Conservation (phyloP, 2,329 filamentous ascomycete genomes). For the Diaporthe ampelina region DNA sequence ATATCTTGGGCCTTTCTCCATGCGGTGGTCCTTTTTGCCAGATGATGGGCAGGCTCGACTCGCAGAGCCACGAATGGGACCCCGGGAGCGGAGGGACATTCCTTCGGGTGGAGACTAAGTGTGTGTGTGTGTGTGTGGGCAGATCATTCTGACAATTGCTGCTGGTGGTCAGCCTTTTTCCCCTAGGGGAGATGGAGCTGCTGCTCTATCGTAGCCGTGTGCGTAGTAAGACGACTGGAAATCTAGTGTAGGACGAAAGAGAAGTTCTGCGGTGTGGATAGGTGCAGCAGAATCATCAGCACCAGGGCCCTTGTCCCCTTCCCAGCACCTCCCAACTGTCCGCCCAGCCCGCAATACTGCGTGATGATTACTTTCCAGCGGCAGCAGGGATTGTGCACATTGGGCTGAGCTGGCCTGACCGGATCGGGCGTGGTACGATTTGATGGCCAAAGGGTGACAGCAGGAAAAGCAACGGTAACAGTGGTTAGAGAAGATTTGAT, state of each 20-base stretch:
- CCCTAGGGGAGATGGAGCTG: not conserved
- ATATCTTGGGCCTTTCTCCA: constrained; percentile 22
- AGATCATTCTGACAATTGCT: not conserved
- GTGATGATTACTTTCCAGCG: not conserved
- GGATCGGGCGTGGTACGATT: not conserved
- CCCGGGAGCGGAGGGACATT: not conserved
- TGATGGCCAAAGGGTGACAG: constrained; percentile 3
- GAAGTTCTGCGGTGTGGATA: constrained; percentile 1
- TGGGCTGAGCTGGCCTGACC: not conserved
- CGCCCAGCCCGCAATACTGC: constrained; percentile 11
- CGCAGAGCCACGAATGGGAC: constrained; percentile 12
- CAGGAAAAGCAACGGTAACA: not conserved
- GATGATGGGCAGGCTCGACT: constrained; percentile 7
- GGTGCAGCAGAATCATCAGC: not conserved
- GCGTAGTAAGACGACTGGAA: constrained; percentile 1
- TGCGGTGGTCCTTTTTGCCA: constrained; percentile 10
- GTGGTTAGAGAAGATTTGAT: too few species aligned
- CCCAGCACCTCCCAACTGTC: too few species aligned
- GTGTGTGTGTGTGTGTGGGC: not conserved
- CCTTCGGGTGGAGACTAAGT: constrained; percentile 5
- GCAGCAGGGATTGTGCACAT: not conserved
- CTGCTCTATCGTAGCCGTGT: not conserved
- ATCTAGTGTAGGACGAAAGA: not conserved
- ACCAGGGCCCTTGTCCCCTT: too few species aligned
- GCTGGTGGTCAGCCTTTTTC: constrained; percentile 19